A percentile compares a stretch with the other conserved stretches of the same genome.
Conservation (phyloP, 495 filamentous ascomycete genomes). For the Lineolata rhizophorae region DNA sequence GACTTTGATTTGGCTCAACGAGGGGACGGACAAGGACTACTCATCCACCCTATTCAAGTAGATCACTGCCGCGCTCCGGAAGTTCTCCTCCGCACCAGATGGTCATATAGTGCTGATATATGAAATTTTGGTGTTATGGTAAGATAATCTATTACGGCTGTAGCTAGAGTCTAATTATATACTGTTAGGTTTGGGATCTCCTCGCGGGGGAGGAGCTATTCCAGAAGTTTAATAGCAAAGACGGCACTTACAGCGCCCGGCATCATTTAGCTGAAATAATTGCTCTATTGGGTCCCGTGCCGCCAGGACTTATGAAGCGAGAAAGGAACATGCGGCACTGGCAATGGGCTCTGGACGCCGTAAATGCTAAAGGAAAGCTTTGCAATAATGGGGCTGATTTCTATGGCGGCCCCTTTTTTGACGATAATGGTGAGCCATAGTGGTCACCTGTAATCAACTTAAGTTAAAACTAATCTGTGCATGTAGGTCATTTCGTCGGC, state of each 20-base stretch:
- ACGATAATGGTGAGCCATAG: neutral
- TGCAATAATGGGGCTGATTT: neutral
- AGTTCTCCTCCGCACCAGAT: neutral
- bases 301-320: neutral
- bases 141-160: neutral
- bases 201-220: neutral
- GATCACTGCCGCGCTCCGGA: neutral
- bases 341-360: neutral
- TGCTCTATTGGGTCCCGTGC: neutral
- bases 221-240: neutral
- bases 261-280: neutral
- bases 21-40: neutral
- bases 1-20: neutral
- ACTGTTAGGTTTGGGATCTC: neutral
- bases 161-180: neutral
- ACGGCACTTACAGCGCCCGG: neutral
- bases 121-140: neutral
- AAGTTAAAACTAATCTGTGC: neutral
- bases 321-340: neutral
- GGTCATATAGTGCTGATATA: neutral
- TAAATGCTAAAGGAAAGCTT: neutral
- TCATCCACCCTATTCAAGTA: neutral
- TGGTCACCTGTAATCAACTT: neutral
- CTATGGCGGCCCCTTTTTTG: neutral
- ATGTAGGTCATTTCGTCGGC: neutral